These are phyloP conservation scores for Tylopilus plumbeoviolaceoides DNA, from an alignment of 768 basidiomycete genomes.

Conservation along the genomic window DNA sequence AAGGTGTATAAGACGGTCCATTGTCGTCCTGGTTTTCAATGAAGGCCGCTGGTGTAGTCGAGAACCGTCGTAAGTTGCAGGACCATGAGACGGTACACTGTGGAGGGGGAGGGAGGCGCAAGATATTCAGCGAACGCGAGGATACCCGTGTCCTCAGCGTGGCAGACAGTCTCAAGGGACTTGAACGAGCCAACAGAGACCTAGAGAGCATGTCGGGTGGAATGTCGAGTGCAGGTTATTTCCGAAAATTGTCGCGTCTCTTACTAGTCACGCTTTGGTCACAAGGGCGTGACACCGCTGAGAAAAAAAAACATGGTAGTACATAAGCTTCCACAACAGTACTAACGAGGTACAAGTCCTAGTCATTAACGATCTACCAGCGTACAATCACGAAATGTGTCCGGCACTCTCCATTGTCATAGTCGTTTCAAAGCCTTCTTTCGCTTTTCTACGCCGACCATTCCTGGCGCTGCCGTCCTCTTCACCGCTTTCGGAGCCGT, in stretches of 20 bases:
- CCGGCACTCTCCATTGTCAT: slow-evolving; percentile 30
- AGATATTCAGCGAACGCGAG: slow-evolving; percentile 14
- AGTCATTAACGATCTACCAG: not conserved
- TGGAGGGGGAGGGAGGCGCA: slow-evolving; percentile 4
- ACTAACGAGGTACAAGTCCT: not conserved
- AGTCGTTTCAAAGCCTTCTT: slow-evolving; percentile 86
- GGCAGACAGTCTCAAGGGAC: slow-evolving; percentile 8
- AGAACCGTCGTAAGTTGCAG: slow-evolving; percentile 17
- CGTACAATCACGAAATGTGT: slow-evolving; percentile 3
- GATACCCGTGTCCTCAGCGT: slow-evolving; percentile 3
- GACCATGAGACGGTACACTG: not conserved
- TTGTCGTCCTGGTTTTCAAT: not conserved
- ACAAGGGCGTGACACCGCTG: slow-evolving; percentile 14
- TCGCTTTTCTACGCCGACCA: slow-evolving; percentile 69
- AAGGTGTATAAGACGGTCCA: slow-evolving; percentile 22
- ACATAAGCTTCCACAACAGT: slow-evolving; percentile 4
- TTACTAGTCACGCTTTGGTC: slow-evolving; percentile 18
- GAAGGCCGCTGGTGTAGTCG: slow-evolving; percentile 9
- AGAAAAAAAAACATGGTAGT: not conserved
- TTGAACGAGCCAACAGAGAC: slow-evolving; percentile 17
- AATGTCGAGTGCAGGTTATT: not conserved
- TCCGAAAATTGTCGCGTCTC: slow-evolving; percentile 15
- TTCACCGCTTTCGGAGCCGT: slow-evolving; percentile 61
- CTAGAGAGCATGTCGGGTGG: slow-evolving; percentile 20
- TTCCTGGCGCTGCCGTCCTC: slow-evolving; percentile 52